Base-by-base conservation (phyloP, 305 asterid species). In the Solanum hybrid region DNA sequence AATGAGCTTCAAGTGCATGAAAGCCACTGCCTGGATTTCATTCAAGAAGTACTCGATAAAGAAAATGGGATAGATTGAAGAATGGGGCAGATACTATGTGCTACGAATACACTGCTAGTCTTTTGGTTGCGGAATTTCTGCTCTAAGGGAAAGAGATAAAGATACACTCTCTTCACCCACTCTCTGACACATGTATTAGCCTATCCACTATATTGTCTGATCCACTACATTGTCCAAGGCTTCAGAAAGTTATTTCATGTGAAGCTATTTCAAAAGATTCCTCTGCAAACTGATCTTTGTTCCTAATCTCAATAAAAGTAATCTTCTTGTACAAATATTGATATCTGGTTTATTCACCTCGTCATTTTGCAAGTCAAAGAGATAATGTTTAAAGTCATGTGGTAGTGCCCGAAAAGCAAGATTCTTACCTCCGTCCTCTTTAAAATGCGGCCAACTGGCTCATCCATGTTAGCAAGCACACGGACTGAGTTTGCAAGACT, bases 391-490 rank as follows among this genome's bases (percentile, higher is more conserved):
- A 61, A 86, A 61, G 34, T 16, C 51, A 61, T 31, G 6, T 33
- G 34, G 33, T 33, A 86, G 77, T 61, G 57, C 57, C 78, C 12
- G 14, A 33, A 61, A 86, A 86, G 46, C 34, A 12, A 86, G 84
- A 90, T 85, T 89, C 89, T 83, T 92, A 95, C 98, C 98, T 96
- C 98, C 18, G 96, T 98, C 92, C 95, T 97, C 93, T 92, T 96
- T 89, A 95, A 90, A 92, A 97, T 94, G 88, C 95, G 97, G 86
- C 99, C 99, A 89, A 97, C 91, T 39, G 99, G 99, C 93, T 98
- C 99, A 94, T 97, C 97, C 99, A 98, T 96, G 89, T 95, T 95
- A 71, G 99, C 99, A 87, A 98, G 99, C 94, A 95, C 95, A n/a
- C 99, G 99, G 88, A 98, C 91, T 51, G 99, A 94, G 90, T 94